phyloP scores from a whole-genome alignment of 495 filamentous ascomycete genomes.

The Elasticomyces elasticus region DNA sequence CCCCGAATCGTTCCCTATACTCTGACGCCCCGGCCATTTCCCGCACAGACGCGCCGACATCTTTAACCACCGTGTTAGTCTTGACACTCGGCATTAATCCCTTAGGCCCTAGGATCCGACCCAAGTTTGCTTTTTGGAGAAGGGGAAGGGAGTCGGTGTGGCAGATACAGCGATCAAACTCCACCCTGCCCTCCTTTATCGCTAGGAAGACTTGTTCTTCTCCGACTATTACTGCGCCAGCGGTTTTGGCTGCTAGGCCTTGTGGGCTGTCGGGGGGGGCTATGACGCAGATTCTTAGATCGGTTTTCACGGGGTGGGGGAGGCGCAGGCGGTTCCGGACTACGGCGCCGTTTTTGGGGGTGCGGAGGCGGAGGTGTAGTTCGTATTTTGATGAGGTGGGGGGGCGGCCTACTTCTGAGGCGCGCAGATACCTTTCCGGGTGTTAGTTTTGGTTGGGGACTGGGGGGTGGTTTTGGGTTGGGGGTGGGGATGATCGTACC shows the following conservation, averaged over 20 bases:
- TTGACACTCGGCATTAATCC: slow-evolving; percentile 88
- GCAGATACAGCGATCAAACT: slow-evolving; percentile 83
- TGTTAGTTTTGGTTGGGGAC: neutral
- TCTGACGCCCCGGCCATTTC: slow-evolving; percentile 74
- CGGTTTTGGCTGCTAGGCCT: slow-evolving; percentile 57
- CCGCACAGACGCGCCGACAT: slow-evolving; percentile 57
- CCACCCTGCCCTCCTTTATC: slow-evolving; percentile 61
- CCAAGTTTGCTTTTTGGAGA: slow-evolving; percentile 68
- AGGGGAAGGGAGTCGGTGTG: slow-evolving; percentile 64
- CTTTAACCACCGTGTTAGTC: slow-evolving; percentile 73
- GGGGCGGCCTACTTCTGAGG: slow-evolving; percentile 77
- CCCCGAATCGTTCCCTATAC: slow-evolving; percentile 76
- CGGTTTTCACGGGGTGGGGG: slow-evolving; percentile 78
- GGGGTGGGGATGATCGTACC: slow-evolving; percentile 46
- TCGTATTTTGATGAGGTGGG: slow-evolving; percentile 75
- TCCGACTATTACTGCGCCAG: slow-evolving; percentile 73
- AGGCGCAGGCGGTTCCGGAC: slow-evolving; percentile 80
- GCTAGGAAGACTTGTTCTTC: slow-evolving; percentile 75
- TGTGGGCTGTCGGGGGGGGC: slow-evolving; percentile 64
- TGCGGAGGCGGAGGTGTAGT: slow-evolving; percentile 65
- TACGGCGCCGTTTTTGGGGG: slow-evolving; percentile 69
- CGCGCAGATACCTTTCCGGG: slow-evolving; percentile 65
- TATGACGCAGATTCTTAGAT: slow-evolving; percentile 77
- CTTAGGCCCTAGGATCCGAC: slow-evolving; percentile 71
- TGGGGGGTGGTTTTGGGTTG: neutral